Base-by-base conservation (phyloP, 371 early-diverging fungal genomes). In the Mucor circinelloides region DNA sequence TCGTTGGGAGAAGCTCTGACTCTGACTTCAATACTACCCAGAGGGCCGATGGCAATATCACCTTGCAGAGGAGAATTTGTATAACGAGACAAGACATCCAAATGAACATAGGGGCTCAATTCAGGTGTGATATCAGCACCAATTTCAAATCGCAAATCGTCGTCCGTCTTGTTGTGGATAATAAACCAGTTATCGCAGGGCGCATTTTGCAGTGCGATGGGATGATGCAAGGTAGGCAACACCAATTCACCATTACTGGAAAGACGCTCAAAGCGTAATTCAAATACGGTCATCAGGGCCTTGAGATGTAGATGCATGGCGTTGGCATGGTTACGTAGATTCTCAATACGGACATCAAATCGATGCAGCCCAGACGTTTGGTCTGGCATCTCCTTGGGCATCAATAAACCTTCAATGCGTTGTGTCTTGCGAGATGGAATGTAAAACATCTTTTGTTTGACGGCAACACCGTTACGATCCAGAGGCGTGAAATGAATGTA, bases 121-220 rank as follows among this genome's bases (percentile, higher is more conserved):
- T 89, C 89, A 10, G 87, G 85, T 0, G 84, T 71, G 6, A 92
- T 78, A 34, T 86, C 84, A 6, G 82, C 85, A 6, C 87, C 91
- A 64, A 94, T 85, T 66, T 93, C 93, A 72, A 95, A 94, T 15
- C 90, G 85, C 36, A 89, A 83, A 58, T 95, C 96, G 12, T 91
- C 87, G 30, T 89, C 89, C 1, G 90, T 85, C 44, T 86, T 85
- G 70, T 94, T 95, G 27, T 80, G 74, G 44, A 95, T 89, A 9
- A 89, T 82, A 73, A 95, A 95, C 95, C 95, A 95, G 17, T 85
- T 83, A 72, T 95, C 95, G 64, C 92, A 91, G 0, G 91, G 83
- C 1, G 86, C 73, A 15, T 84, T 84, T 3, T 77, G 72, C n/a
- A 77, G 46, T 0, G 86, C 77, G 27, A 84, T 71, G 6, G 94